phyloP scores from a whole-genome alignment of 805 yeast species.

The Pichia sporocuriosa region DNA sequence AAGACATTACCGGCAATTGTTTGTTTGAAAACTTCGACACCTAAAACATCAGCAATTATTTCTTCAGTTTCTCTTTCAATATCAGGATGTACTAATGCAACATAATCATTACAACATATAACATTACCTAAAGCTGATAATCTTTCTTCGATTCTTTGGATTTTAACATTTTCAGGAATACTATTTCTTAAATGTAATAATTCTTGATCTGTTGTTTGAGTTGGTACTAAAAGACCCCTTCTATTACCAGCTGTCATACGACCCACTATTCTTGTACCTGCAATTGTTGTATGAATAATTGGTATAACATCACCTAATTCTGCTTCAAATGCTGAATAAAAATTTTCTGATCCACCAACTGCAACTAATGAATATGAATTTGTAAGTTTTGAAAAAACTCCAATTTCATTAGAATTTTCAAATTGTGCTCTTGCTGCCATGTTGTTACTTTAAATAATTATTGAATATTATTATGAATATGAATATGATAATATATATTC shows the following conservation, averaged over 20 bases:
- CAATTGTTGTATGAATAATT: slow-evolving; percentile 93
- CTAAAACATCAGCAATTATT: slow-evolving; percentile 93
- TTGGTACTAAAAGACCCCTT: slow-evolving; percentile 93
- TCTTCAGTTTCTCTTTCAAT: slow-evolving; percentile 99
- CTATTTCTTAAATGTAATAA: slow-evolving; percentile 95
- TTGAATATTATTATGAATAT: too few relatives aligned
- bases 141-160: slow-evolving; percentile 97
- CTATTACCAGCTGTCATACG: slow-evolving; percentile 98
- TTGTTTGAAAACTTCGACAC: slow-evolving; percentile 98
- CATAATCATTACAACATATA: slow-evolving; percentile 97
- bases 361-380: slow-evolving; percentile 95
- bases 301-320: slow-evolving; percentile 96
- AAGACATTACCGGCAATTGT: slow-evolving; percentile 97
- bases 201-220: slow-evolving; percentile 97
- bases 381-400: slow-evolving; percentile 91
- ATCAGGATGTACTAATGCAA: slow-evolving; percentile 98
- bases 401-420: slow-evolving; percentile 85
- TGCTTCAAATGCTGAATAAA: slow-evolving; percentile 93
- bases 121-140: slow-evolving; percentile 96
- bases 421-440: slow-evolving; percentile 75
- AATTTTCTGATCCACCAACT: slow-evolving; percentile 84
- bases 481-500: too few relatives aligned
- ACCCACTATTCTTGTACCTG: slow-evolving; percentile 96
- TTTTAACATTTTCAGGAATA: slow-evolving; percentile 89
- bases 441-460: slow-evolving; percentile 47